Percentiles rank a stretch among this genome's conserved stretches.
phyloP scores from a whole-genome alignment of 1,284 basidiomycete species.

The Cryptococcus sp. region DNA sequence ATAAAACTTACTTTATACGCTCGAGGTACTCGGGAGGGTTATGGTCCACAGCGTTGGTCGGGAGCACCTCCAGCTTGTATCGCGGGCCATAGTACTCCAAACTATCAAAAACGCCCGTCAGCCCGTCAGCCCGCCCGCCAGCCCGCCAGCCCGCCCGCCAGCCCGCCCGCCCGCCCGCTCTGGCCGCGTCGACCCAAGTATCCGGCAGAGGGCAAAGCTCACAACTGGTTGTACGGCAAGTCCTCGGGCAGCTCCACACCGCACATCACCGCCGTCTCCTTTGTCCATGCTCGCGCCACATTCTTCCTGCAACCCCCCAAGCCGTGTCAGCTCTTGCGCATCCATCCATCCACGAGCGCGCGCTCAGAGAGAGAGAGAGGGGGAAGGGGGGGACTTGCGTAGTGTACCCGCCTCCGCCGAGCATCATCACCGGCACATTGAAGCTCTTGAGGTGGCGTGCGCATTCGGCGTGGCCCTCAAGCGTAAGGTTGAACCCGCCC shows the following conservation, averaged over 20 bases:
- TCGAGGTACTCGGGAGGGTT: conserved; percentile 84
- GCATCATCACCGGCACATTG: conserved; percentile 81
- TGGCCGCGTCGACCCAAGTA: too few species aligned
- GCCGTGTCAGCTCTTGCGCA: conserved; percentile 3
- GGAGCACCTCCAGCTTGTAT: conserved; percentile 85
- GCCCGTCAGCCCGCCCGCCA: too few species aligned
- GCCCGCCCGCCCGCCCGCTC: too few species aligned
- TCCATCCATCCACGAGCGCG: too few species aligned
- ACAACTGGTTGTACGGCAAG: conserved; percentile 89
- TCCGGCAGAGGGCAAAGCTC: conserved; percentile 7
- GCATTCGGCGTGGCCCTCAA: conserved; percentile 90
- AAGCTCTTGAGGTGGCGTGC: conserved; percentile 81
- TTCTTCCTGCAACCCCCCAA: conserved; percentile 59
- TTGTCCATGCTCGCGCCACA: conserved; percentile 91
- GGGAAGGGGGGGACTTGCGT: conserved; percentile 30
- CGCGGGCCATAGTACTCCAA: conserved; percentile 98
- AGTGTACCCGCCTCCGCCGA: conserved; percentile 96
- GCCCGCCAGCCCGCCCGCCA: too few species aligned
- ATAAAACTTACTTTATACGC: conserved; percentile 67
- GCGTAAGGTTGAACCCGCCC: conserved; percentile 92
- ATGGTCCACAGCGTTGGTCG: conserved; percentile 91
- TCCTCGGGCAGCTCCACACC: conserved; percentile 80
- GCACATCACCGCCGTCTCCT: conserved; percentile 91
- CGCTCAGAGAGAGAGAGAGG: neutral
- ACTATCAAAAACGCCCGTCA: conserved; percentile 26